Conservation (phyloP, 2,329 filamentous ascomycete genomes). For the Fusarium globosum region DNA sequence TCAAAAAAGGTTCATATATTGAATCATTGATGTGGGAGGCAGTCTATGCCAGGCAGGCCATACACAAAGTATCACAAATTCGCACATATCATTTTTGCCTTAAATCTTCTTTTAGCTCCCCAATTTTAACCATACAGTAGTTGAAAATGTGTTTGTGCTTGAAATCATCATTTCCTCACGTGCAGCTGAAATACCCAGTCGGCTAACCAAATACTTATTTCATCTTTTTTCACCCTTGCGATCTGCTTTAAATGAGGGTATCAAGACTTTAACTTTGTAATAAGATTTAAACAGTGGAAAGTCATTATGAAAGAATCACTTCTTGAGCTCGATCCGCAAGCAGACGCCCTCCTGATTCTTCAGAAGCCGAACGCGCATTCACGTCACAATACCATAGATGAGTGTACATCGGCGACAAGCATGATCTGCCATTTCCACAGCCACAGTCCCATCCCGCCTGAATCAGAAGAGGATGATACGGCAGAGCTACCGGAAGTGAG, state of each 20-base stretch:
- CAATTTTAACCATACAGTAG: background rate
- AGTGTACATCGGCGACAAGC: too few species aligned
- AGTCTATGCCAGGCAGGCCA: background rate
- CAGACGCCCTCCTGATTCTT: background rate
- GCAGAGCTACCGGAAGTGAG: too few species aligned
- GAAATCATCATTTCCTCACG: too few species aligned
- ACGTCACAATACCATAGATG: too few species aligned
- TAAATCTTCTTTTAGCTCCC: fast-evolving
- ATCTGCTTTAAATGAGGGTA: too few species aligned
- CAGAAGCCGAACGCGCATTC: background rate
- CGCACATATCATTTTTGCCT: fast-evolving
- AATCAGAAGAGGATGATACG: too few species aligned
- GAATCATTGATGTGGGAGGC: background rate
- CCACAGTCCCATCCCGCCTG: too few species aligned
- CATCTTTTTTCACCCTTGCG: too few species aligned
- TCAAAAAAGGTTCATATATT: background rate
- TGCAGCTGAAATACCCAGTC: too few species aligned
- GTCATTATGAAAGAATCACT: background rate
- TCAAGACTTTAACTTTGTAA: too few species aligned
- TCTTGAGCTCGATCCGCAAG: background rate
- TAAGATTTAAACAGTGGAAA: background rate
- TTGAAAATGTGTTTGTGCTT: background rate
- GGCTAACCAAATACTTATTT: too few species aligned
- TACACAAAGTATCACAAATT: background rate
- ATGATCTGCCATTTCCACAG: too few species aligned